A percentile compares a stretch with the other conserved stretches of the same genome.
Conservation (phyloP, 1,284 basidiomycete species). For the Sanghuangporus weigelae region DNA sequence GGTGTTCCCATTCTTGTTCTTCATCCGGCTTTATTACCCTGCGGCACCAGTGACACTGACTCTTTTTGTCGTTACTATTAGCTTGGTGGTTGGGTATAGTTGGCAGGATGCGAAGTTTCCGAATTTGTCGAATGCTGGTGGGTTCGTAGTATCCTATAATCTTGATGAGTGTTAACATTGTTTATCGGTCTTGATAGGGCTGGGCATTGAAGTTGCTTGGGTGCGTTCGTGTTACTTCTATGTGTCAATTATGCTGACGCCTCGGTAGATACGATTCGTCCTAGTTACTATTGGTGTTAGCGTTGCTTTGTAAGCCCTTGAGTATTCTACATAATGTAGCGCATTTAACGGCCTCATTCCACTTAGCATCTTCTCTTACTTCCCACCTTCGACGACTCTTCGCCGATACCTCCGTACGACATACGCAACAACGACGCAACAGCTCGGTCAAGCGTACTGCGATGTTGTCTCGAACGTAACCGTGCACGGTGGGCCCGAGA, state of each 20-base stretch:
- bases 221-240: constrained; percentile 34
- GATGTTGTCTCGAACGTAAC: constrained; percentile 62
- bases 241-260: too few species aligned
- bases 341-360: neutral
- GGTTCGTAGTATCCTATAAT: constrained; percentile 10
- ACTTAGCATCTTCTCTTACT: constrained; percentile 55
- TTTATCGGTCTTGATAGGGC: neutral
- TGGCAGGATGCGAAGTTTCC: constrained; percentile 53
- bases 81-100: constrained; percentile 69
- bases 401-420: constrained; percentile 58
- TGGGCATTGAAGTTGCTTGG: constrained; percentile 62
- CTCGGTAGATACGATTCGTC: constrained; percentile 50
- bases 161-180: neutral
- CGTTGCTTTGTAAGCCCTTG: constrained; percentile 51
- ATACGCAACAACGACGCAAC: constrained; percentile 55
- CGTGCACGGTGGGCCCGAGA: constrained; percentile 39
- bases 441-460: constrained; percentile 64
- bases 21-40: constrained; percentile 69
- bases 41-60: constrained; percentile 67
- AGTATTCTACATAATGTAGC: neutral
- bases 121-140: constrained; percentile 44
- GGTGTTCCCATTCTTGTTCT: constrained; percentile 67
- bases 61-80: constrained; percentile 69
- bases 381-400: constrained; percentile 68
- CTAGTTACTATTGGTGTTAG: constrained; percentile 57